Conservation (phyloP, 768 basidiomycete genomes). For the Artomyces pyxidatus region DNA sequence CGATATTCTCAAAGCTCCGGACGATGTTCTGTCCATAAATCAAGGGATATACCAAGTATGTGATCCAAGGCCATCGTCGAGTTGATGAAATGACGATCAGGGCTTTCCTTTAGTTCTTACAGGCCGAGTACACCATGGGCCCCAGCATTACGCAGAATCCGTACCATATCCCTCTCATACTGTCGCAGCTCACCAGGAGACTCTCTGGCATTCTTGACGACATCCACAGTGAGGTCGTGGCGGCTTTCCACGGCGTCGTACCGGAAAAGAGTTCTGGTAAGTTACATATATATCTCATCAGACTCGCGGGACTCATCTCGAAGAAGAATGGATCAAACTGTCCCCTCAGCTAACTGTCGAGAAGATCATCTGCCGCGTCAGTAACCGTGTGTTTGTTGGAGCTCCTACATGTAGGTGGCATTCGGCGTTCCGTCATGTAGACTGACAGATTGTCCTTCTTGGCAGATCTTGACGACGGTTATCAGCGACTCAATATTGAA, state of each 20-base stretch:
- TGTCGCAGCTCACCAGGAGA: slow-evolving; percentile 28
- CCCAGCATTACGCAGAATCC: slow-evolving; percentile 20
- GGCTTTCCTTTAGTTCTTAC: slow-evolving; percentile 28
- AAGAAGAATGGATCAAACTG: slow-evolving; percentile 20
- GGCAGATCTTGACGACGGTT: slow-evolving; percentile 39
- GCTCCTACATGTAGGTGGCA: slow-evolving; percentile 24
- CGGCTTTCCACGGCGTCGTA: slow-evolving; percentile 34
- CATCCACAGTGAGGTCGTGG: slow-evolving; percentile 36
- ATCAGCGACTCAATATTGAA: slow-evolving; percentile 27
- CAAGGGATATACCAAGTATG: background rate
- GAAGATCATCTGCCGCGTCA: slow-evolving; percentile 21
- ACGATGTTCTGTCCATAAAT: background rate
- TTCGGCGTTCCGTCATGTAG: background rate
- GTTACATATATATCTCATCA: background rate
- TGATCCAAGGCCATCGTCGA: too few species aligned
- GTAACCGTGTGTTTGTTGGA: slow-evolving; percentile 29
- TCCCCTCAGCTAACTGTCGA: slow-evolving; percentile 15
- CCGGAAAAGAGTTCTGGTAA: slow-evolving; percentile 13
- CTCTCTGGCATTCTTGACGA: slow-evolving; percentile 30
- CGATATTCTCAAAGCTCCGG: background rate
- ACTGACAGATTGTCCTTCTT: background rate
- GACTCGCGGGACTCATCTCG: background rate
- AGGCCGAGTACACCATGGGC: slow-evolving; percentile 32
- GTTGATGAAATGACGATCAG: background rate
- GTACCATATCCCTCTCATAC: slow-evolving; percentile 26